These are phyloP conservation scores for Solanum acaule DNA, from an alignment of 257 asterid genomes.

Conservation along the genomic window DNA sequence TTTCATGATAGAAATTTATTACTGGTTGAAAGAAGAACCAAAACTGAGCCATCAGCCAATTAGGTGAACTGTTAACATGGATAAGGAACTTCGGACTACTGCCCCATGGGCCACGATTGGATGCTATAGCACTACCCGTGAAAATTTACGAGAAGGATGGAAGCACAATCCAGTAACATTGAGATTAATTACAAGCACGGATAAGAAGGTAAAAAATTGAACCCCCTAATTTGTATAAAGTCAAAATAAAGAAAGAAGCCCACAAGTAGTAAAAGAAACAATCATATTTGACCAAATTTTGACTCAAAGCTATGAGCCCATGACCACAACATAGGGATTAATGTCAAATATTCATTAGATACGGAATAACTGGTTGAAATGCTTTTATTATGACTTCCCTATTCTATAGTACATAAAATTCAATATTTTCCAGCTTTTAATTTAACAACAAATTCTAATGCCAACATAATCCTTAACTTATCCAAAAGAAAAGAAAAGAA, in stretches of 20 bases:
- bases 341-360: background rate
- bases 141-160: background rate
- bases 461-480: background rate
- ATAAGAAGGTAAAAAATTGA: background rate
- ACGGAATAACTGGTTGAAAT: background rate
- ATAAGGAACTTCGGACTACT: background rate
- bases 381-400: background rate
- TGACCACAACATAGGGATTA: background rate
- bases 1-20: background rate
- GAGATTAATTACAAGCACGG: background rate
- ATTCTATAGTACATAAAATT: background rate
- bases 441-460: background rate
- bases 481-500: background rate
- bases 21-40: background rate
- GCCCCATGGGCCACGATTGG: background rate
- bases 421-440: background rate
- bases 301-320: background rate
- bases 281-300: conserved; percentile 20
- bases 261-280: conserved; percentile 5
- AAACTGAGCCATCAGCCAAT: background rate
- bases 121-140: background rate
- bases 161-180: background rate
- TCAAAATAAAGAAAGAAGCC: background rate
- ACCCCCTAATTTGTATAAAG: background rate
- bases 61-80: background rate